Conservation (phyloP, 2,329 filamentous ascomycete genomes). For the Endoconidiophora polonica region DNA sequence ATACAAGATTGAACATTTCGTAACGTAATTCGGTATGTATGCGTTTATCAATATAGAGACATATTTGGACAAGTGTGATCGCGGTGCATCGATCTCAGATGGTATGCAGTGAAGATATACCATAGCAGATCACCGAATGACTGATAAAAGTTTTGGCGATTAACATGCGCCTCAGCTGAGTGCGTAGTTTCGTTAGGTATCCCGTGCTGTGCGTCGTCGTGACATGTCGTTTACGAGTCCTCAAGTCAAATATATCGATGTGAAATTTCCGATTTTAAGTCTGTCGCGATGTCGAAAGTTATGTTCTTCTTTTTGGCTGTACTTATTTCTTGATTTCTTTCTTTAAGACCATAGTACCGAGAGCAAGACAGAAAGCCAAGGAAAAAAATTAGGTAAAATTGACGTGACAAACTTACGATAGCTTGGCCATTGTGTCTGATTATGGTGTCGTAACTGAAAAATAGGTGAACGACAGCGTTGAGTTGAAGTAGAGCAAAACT, state of each 20-base stretch:
- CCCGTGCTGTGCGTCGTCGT: too few species aligned
- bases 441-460: constrained; percentile 17
- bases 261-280: not conserved
- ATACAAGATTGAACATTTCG: not conserved
- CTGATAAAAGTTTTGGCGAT: too few species aligned
- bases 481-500: constrained; percentile 8
- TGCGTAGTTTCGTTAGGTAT: too few species aligned
- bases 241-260: not conserved
- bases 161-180: too few species aligned
- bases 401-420: constrained; percentile 34
- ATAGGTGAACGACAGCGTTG: constrained; percentile 12
- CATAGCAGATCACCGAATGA: too few species aligned
- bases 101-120: too few species aligned
- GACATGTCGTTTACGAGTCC: too few species aligned
- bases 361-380: not conserved
- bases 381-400: constrained; percentile 7
- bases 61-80: too few species aligned
- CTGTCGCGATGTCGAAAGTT: not conserved
- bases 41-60: too few species aligned
- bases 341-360: not conserved
- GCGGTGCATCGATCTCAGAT: too few species aligned
- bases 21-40: not conserved
- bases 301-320: not conserved
- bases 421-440: constrained; percentile 45
- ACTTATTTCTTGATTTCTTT: not conserved